Evolutionary conservation across 148 eudicot species (phyloP).

Genomic region (Beta vulgaris): DNA sequence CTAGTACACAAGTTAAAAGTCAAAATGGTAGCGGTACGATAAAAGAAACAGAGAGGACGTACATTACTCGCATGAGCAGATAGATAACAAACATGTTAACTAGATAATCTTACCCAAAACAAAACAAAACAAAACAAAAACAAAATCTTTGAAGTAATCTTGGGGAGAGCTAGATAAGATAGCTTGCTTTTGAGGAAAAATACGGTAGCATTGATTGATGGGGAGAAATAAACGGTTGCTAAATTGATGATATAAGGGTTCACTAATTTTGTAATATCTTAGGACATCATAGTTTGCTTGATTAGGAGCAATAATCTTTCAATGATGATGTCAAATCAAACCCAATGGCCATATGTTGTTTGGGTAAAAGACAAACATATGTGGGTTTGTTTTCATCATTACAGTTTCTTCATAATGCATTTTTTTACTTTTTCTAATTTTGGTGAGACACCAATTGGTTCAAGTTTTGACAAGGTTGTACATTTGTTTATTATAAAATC

Average conservation of each 20-base stretch:
- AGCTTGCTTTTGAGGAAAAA: neutral
- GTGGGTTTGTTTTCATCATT: constrained; percentile 28
- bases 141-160: too few relatives aligned
- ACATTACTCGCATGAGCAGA: too few relatives aligned
- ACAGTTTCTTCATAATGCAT: neutral
- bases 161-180: too few relatives aligned
- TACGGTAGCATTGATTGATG: neutral
- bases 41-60: too few relatives aligned
- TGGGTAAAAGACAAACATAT: constrained; percentile 27
- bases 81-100: too few relatives aligned
- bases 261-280: constrained; percentile 5
- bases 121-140: too few relatives aligned
- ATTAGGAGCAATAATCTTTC: constrained; percentile 28
- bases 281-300: constrained; percentile 23
- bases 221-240: neutral
- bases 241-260: neutral
- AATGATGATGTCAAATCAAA: constrained; percentile 43
- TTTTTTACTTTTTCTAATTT: constrained; percentile 21
- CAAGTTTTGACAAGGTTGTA: constrained; percentile 12
- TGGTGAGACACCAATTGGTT: constrained; percentile 15
- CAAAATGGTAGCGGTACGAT: too few relatives aligned
- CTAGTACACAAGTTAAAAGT: too few relatives aligned
- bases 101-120: too few relatives aligned
- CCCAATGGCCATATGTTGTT: constrained; percentile 29
- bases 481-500: neutral